Evolutionary conservation across 345 rosid genomes (phyloP).

Genomic region (Cardamine resedifolia): DNA sequence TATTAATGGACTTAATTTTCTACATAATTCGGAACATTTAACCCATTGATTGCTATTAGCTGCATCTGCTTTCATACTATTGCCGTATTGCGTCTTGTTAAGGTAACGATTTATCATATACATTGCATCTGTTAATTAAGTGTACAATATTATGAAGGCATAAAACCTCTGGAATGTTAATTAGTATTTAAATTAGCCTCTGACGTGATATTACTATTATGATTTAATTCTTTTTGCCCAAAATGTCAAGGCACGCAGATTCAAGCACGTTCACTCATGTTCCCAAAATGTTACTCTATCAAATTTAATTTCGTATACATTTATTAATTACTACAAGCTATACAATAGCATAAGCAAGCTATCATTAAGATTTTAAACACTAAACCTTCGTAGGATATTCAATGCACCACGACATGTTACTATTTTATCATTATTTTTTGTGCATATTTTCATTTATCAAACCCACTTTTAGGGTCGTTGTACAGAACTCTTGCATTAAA

Average conservation of each 20-base stretch:
- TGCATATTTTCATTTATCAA: conserved; percentile 19
- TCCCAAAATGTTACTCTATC: conserved; percentile 36
- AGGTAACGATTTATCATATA: background rate
- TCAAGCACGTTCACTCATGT: conserved; percentile 39
- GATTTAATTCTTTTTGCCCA: conserved; percentile 19
- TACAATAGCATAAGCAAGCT: conserved; percentile 30
- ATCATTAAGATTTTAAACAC: conserved; percentile 15
- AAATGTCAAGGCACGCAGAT: conserved; percentile 41
- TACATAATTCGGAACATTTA: background rate
- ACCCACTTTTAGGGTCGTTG: conserved; percentile 26
- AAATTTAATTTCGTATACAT: conserved; percentile 8
- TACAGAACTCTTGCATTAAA: conserved; percentile 26
- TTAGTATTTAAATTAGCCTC: conserved; percentile 4
- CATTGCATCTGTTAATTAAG: conserved; percentile 5
- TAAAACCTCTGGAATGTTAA: conserved; percentile 8
- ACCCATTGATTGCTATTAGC: background rate
- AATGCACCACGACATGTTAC: conserved; percentile 35
- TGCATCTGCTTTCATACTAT: background rate
- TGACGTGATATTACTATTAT: conserved; percentile 29
- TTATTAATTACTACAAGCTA: conserved; percentile 15
- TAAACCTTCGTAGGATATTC: conserved; percentile 23
- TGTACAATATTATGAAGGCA: background rate
- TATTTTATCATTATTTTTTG: background rate
- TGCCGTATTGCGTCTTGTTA: background rate
- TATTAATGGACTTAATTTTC: background rate